These are phyloP conservation scores for Backusella tuberculispora DNA, from an alignment of 192 early-diverging fungal genomes.

Conservation along the genomic window DNA sequence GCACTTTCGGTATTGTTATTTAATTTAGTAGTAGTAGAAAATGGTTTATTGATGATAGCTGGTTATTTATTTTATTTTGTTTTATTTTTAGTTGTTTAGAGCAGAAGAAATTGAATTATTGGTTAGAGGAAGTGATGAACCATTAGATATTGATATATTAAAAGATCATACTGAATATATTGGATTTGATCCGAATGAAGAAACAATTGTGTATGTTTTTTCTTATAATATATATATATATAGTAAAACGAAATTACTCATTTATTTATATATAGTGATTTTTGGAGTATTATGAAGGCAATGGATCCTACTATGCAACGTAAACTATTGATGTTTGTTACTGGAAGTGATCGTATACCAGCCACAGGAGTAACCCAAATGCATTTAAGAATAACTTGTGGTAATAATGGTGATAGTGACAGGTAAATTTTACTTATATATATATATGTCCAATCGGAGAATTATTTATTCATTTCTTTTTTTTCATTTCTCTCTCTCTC, in stretches of 20 bases:
- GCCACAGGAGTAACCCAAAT: constrained; percentile 73
- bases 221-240: not conserved
- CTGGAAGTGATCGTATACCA: constrained; percentile 91
- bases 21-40: constrained; percentile 3
- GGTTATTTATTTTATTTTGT: not conserved
- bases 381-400: constrained; percentile 70
- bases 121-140: constrained; percentile 81
- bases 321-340: constrained; percentile 85
- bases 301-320: constrained; percentile 70
- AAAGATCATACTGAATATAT: constrained; percentile 57
- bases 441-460: not conserved
- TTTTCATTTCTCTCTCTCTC: not conserved
- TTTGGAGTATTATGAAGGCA: constrained; percentile 81
- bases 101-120: constrained; percentile 92
- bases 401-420: constrained; percentile 52
- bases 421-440: no score
- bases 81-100: constrained; percentile 64
- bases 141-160: constrained; percentile 61
- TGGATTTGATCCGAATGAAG: constrained; percentile 62
- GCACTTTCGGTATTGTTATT: constrained; percentile 58
- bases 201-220: constrained; percentile 51
- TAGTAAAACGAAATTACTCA: not conserved
- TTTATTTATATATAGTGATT: constrained; percentile 41
- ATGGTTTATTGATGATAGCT: no score
- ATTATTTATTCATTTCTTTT: not conserved